Conservation (phyloP, 768 basidiomycete genomes). For the Lactarius trivialis region DNA sequence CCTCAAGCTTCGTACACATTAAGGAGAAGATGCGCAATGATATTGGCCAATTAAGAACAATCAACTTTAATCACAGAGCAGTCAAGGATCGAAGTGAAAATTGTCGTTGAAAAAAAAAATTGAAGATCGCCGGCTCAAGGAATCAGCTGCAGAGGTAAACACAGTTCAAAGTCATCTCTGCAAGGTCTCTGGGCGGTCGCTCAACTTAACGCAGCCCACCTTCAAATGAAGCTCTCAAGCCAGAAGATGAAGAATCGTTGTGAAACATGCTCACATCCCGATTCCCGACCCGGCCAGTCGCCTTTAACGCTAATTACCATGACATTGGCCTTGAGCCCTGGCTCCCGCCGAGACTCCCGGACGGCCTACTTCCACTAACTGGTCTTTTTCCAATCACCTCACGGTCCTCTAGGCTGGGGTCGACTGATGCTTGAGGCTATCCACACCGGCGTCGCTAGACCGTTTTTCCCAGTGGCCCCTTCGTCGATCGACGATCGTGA, state of each 20-base stretch:
- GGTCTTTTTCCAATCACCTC: neutral
- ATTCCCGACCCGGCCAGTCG: no score
- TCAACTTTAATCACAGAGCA: no score
- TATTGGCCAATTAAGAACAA: neutral
- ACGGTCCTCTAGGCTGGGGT: neutral
- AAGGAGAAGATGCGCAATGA: neutral
- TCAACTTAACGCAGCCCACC: neutral
- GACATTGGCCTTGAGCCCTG: neutral
- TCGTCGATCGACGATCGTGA: neutral
- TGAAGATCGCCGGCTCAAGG: no score
- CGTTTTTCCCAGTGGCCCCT: neutral
- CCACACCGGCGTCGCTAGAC: neutral
- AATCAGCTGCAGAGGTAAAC: neutral
- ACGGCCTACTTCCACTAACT: neutral
- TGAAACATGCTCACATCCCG: neutral
- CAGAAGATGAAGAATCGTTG: neutral
- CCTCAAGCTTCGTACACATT: neutral
- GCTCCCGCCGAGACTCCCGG: neutral
- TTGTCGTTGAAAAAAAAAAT: no score
- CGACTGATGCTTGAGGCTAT: neutral
- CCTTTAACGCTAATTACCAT: neutral
- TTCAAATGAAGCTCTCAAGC: neutral
- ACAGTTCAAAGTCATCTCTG: neutral
- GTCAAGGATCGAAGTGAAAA: neutral
- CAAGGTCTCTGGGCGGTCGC: neutral